A percentile compares a stretch with the other conserved stretches of the same genome.
These are phyloP conservation scores for Apophysomyces elegans DNA, from an alignment of 371 early-diverging fungal genomes.

Conservation along the genomic window DNA sequence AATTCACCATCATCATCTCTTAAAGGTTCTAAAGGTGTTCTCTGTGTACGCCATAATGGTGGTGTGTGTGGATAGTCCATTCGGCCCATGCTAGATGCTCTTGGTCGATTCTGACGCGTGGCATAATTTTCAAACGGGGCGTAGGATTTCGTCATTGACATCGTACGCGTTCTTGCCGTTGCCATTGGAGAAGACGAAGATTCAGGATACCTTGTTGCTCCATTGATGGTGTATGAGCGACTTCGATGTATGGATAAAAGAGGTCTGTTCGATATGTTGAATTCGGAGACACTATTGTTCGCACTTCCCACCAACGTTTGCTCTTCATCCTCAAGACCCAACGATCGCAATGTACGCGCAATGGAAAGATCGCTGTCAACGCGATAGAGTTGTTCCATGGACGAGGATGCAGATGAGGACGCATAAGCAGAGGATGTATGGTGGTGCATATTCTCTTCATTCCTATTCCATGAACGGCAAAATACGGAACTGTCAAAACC, in stretches of 20 bases:
- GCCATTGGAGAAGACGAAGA: constrained; percentile 17
- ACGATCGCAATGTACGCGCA: constrained; percentile 74
- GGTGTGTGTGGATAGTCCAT: constrained; percentile 41
- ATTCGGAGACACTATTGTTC: constrained; percentile 24
- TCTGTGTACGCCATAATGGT: constrained; percentile 47
- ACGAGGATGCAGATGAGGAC: constrained; percentile 59
- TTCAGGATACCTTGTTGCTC: constrained; percentile 61
- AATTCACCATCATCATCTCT: constrained; percentile 37
- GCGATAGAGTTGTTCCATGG: constrained; percentile 61
- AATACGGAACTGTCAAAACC: constrained; percentile 71
- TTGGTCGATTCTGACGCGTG: constrained; percentile 58
- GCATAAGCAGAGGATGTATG: constrained; percentile 26
- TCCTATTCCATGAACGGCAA: constrained; percentile 61
- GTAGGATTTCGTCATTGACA: constrained; percentile 31
- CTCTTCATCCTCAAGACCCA: constrained; percentile 74
- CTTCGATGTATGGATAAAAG: constrained; percentile 57
- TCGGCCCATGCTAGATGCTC: constrained; percentile 68
- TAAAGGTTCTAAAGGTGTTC: constrained; percentile 48
- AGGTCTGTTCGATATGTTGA: constrained; percentile 42
- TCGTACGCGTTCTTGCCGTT: constrained; percentile 29
- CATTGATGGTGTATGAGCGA: constrained; percentile 78
- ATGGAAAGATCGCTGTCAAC: constrained; percentile 68
- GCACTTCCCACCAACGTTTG: constrained; percentile 10
- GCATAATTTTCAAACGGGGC: constrained; percentile 50
- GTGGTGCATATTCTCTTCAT: constrained; percentile 27